Evolutionary conservation across 2,329 filamentous ascomycete genomes (phyloP), one percentile per base, ranked within the genome.

Genomic region (Coccinonectria pachysandricola): DNA sequence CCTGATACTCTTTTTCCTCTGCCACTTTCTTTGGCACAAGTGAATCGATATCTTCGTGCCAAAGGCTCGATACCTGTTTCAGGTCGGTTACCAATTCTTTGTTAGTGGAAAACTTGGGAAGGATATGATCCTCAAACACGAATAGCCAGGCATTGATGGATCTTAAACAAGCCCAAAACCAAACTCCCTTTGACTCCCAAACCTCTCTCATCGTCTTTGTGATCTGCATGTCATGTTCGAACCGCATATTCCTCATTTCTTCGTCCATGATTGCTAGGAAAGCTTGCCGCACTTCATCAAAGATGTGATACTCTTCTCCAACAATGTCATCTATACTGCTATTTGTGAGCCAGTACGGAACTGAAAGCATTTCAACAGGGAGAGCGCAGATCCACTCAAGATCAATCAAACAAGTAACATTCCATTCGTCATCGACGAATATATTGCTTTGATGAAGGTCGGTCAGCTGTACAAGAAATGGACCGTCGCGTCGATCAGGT

Each of bases 401-500:
- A 27, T 56, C 50, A 10, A 56, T 45, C 6, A 54, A 23, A 27
- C 37, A 41, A 10, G 42, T 49, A 17, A 54, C 35, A 19, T 55
- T 52, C 48, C 47, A 51, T 19, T 53, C 27, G 23, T 49, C 30
- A 26, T 56, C 49, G 6, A 56, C 49, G 18, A 54, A 49, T 19
- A 56, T 49, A 26, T 55, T 55, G 27, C 48, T 51, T 19, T 28
- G 34, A 39, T 54, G 45, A 15, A 56, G 33, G 30, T 56, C 48
- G 15, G 50, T 53, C 13, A 53, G 23, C 26, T 40, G 34, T 4
- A 53, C 32, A 26, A 37, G 26, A 27, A 39, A 53, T 3, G 47
- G 48, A 5, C 47, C 47, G 21, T 47, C 8, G 7, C 32, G 32
- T n/a, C 15, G 22, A 11, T 40, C 32, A 16, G 26, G 29, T 16